phyloP scores from a whole-genome alignment of 2,329 filamentous ascomycete species.

The Penicillium concentricum region DNA sequence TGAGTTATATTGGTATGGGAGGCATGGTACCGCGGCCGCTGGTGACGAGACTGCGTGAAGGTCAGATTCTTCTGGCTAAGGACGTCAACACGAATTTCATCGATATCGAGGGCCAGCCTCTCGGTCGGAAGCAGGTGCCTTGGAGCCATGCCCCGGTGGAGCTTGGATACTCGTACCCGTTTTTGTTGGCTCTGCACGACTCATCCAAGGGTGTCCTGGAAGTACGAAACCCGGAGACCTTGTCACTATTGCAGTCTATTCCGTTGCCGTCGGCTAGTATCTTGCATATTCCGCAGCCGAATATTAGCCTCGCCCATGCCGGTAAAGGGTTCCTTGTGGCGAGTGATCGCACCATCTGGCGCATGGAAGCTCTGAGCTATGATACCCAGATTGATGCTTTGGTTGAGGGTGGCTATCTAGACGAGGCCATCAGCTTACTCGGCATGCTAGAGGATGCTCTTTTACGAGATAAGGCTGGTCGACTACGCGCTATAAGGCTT shows the following conservation, averaged over 20 bases:
- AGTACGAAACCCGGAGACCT: constrained; percentile 85
- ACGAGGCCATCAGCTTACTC: constrained; percentile 89
- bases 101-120: constrained; percentile 73
- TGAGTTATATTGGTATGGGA: constrained; percentile 95
- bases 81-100: constrained; percentile 96
- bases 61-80: constrained; percentile 89
- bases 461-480: constrained; percentile 75
- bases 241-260: constrained; percentile 86
- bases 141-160: constrained; percentile 87
- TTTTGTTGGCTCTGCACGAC: constrained; percentile 81
- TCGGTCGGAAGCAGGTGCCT: constrained; percentile 85
- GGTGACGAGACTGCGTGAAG: constrained; percentile 75
- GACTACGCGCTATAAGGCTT: constrained; percentile 83
- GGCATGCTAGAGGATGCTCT: constrained; percentile 90
- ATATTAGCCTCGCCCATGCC: constrained; percentile 89
- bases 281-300: constrained; percentile 88
- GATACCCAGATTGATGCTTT: constrained; percentile 84
- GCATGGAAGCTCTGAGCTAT: constrained; percentile 91
- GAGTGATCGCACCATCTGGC: constrained; percentile 89
- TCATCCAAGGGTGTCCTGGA: constrained; percentile 82
- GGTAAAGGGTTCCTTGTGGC: constrained; percentile 94
- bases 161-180: constrained; percentile 95
- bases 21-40: constrained; percentile 89
- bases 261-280: constrained; percentile 76
- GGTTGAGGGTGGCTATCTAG: constrained; percentile 69